A percentile compares a stretch with the other conserved stretches of the same genome.
phyloP scores from a whole-genome alignment of 2,329 filamentous ascomycete species.

The Talaromyces sp. region DNA sequence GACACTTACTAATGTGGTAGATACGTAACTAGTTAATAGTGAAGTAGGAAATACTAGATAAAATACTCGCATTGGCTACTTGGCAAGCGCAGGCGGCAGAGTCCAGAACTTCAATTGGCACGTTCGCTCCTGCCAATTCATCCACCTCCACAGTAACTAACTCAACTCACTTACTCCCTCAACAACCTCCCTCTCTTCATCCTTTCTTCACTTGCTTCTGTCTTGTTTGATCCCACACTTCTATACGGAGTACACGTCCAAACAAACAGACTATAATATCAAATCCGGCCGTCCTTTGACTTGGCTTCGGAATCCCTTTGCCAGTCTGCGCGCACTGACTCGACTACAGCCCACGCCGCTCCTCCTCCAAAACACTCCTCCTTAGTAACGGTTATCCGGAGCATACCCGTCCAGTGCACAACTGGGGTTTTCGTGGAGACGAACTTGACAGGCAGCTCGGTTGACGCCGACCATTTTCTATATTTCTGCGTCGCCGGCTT shows the following conservation, averaged over 20 bases:
- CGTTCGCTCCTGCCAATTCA: slow-evolving; percentile 12
- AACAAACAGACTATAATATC: neutral
- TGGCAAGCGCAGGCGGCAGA: slow-evolving; percentile 6
- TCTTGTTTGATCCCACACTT: neutral
- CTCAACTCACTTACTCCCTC: no score
- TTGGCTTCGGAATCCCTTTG: neutral
- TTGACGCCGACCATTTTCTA: neutral
- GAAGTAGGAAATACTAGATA: neutral
- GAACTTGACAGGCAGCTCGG: neutral
- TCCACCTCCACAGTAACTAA: slow-evolving; percentile 2
- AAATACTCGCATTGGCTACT: neutral
- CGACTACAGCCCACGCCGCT: neutral
- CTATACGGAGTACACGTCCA: neutral
- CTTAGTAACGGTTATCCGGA: no score
- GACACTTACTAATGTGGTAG: neutral
- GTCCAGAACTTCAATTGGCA: slow-evolving; percentile 10
- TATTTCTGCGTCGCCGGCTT: neutral
- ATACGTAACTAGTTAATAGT: neutral
- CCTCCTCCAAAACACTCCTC: neutral
- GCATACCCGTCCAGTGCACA: neutral
- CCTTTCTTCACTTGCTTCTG: neutral
- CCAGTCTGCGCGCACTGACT: neutral
- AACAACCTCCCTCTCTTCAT: neutral
- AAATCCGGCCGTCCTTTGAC: neutral
- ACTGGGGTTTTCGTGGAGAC: neutral